A percentile compares a stretch with the other conserved stretches of the same genome.
Evolutionary conservation across 1,284 basidiomycete species (phyloP).

Genomic region (Rhodotorula sp.): DNA sequence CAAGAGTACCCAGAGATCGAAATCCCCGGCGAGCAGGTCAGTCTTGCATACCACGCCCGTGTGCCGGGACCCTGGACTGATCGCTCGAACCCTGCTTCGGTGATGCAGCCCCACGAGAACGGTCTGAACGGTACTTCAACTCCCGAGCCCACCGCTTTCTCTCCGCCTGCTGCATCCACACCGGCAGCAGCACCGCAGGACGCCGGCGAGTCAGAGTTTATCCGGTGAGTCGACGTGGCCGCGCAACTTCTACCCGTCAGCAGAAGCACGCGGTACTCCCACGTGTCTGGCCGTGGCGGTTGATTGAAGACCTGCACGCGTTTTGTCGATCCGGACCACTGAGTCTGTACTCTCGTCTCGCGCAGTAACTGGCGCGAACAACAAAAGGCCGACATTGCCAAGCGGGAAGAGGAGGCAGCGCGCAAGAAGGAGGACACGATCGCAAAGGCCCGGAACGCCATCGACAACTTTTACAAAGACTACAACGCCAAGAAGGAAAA

Average conservation of each 20-base stretch:
- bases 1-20: constrained; percentile 83
- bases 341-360: background rate
- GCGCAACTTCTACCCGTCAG: background rate
- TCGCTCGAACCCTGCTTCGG: background rate
- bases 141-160: constrained; percentile 51
- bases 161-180: constrained; percentile 57
- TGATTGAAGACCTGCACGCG: too few relatives aligned
- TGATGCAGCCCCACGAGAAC: constrained; percentile 47
- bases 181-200: constrained; percentile 46
- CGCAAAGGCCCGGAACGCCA: constrained; percentile 81
- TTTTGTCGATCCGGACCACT: too few relatives aligned
- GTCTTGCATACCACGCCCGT: background rate
- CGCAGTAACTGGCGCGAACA: constrained; percentile 79
- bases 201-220: constrained; percentile 85
- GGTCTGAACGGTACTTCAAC: constrained; percentile 51
- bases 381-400: constrained; percentile 80
- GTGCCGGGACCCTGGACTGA: background rate
- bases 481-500: constrained; percentile 90
- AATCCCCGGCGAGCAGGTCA: constrained; percentile 50
- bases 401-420: constrained; percentile 74
- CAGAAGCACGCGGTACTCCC: too few relatives aligned
- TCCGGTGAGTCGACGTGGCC: constrained; percentile 60
- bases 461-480: constrained; percentile 94
- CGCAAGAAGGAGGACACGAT: constrained; percentile 80
- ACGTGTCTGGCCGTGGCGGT: too few relatives aligned